A percentile compares a stretch with the other conserved stretches of the same genome.
Evolutionary conservation across 2,329 filamentous ascomycete genomes (phyloP).

Genomic region (Blumeria hordei): DNA sequence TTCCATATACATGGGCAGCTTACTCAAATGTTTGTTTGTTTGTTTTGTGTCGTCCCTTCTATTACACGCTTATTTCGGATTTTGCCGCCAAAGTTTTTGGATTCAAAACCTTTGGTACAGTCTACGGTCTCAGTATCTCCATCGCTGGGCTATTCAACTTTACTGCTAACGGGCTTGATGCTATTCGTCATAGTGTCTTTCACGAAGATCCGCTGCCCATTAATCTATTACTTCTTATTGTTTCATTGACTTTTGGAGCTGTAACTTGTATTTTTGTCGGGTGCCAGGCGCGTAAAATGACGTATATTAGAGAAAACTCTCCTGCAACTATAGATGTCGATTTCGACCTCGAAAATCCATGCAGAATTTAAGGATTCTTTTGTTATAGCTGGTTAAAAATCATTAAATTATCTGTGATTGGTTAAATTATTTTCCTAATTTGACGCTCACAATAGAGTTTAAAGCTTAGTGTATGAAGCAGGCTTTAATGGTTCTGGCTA

Average conservation of each 20-base stretch:
- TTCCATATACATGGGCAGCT: slow-evolving; percentile 45
- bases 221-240: slow-evolving; percentile 39
- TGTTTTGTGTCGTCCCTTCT: slow-evolving; percentile 66
- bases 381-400: too few relatives aligned
- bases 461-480: too few relatives aligned
- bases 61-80: slow-evolving; percentile 78
- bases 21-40: slow-evolving; percentile 61
- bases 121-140: slow-evolving; percentile 83
- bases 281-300: neutral
- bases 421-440: too few relatives aligned
- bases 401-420: too few relatives aligned
- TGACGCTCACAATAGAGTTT: too few relatives aligned
- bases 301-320: neutral
- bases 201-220: slow-evolving; percentile 50
- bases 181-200: slow-evolving; percentile 51
- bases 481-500: too few relatives aligned
- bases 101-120: slow-evolving; percentile 74
- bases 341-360: too few relatives aligned
- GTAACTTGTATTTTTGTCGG: slow-evolving; percentile 42
- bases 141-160: slow-evolving; percentile 68
- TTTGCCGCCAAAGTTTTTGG: slow-evolving; percentile 83
- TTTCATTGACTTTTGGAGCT: slow-evolving; percentile 39
- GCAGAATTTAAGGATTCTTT: too few relatives aligned
- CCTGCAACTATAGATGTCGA: too few relatives aligned
- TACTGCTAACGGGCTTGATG: slow-evolving; percentile 55